phyloP scores from a whole-genome alignment of 331 rosid species.

The Malus hybrid region DNA sequence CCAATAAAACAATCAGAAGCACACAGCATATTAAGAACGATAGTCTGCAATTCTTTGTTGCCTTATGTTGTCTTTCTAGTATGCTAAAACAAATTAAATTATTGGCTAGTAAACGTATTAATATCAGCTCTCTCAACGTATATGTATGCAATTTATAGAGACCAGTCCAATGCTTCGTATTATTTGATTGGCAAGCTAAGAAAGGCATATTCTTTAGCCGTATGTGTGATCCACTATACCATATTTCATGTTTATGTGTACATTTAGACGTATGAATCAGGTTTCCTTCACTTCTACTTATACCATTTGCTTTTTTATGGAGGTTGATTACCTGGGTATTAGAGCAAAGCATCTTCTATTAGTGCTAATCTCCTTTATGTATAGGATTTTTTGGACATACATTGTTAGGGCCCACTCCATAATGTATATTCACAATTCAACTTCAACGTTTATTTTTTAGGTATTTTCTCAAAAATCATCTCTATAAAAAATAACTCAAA shows the following conservation, averaged over 20 bases:
- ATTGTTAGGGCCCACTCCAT: too few species aligned
- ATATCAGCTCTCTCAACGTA: background rate
- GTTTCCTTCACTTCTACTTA: constrained; percentile 35
- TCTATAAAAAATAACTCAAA: too few species aligned
- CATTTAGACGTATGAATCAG: background rate
- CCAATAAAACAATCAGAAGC: constrained; percentile 31
- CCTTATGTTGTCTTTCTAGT: background rate
- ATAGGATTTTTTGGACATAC: too few species aligned
- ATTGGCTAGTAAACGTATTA: background rate
- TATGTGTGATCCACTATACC: too few species aligned
- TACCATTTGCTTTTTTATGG: constrained; percentile 8
- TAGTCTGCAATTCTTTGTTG: constrained; percentile 3
- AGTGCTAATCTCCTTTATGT: background rate
- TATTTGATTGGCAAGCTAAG: constrained; percentile 39
- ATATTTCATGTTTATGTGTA: background rate
- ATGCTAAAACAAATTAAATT: background rate
- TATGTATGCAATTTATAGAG: background rate
- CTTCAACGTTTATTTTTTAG: too few species aligned
- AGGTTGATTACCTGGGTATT: constrained; percentile 1
- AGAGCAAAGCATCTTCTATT: constrained; percentile 30
- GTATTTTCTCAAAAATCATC: too few species aligned
- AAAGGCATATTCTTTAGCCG: constrained; percentile 32
- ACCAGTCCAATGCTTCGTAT: constrained; percentile 11
- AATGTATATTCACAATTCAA: too few species aligned
- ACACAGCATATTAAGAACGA: constrained; percentile 18